These are phyloP conservation scores for Mycena chlorophos DNA, from an alignment of 768 basidiomycete genomes.

Conservation along the genomic window DNA sequence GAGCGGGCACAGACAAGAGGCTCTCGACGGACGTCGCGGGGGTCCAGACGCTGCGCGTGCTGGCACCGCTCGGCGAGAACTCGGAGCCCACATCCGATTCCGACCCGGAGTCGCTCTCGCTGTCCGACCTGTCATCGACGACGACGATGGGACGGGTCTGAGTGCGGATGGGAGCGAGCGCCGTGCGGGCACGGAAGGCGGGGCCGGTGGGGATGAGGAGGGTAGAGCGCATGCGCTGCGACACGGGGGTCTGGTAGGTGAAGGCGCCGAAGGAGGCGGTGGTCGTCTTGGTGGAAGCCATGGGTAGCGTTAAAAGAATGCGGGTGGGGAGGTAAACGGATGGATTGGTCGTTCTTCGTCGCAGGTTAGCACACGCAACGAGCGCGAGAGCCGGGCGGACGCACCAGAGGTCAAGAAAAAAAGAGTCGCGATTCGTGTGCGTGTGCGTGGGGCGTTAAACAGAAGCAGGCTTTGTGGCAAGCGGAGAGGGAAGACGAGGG, in stretches of 20 bases:
- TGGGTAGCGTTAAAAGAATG: too few species aligned
- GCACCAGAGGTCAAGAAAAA: too few species aligned
- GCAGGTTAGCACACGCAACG: too few species aligned
- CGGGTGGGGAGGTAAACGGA: too few species aligned
- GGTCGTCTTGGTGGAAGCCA: neutral
- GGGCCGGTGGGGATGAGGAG: neutral
- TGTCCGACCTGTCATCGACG: neutral
- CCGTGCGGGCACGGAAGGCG: neutral
- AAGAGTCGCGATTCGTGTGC: too few species aligned
- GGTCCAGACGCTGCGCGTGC: neutral
- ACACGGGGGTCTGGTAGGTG: neutral
- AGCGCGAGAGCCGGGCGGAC: too few species aligned
- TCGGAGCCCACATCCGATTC: neutral
- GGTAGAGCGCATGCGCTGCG: neutral
- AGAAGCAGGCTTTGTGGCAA: too few species aligned
- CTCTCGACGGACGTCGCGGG: neutral
- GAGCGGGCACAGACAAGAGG: neutral
- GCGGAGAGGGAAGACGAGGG: too few species aligned
- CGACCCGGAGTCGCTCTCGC: neutral
- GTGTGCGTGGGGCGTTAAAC: too few species aligned
- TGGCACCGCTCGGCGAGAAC: too few species aligned
- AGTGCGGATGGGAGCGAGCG: neutral
- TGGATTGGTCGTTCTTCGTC: too few species aligned
- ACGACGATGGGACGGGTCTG: neutral
- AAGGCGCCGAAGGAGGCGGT: neutral